Conservation (phyloP, 73 alveolate genomes). For the Tetrahymena borealis region DNA sequence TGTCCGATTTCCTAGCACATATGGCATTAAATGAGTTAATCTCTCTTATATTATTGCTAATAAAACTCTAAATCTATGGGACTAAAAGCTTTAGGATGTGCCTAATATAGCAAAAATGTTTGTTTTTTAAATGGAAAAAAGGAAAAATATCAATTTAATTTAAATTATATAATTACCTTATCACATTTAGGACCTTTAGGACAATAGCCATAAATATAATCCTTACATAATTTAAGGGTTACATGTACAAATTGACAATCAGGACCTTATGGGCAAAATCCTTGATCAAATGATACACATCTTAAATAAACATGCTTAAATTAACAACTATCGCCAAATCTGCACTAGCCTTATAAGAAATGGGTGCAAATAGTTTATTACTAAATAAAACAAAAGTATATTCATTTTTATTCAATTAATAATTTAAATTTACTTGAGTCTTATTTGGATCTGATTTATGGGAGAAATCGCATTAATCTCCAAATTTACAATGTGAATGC, state of each 20-base stretch:
- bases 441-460: not conserved
- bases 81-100: not conserved
- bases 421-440: not conserved
- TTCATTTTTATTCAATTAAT: not conserved
- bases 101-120: not conserved
- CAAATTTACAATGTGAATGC: not conserved
- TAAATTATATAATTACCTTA: not conserved
- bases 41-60: not conserved
- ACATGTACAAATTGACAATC: not conserved
- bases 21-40: not conserved
- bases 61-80: not conserved
- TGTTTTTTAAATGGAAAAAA: no score
- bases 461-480: not conserved
- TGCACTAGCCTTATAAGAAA: not conserved
- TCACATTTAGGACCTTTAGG: not conserved
- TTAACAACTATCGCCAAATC: not conserved
- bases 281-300: not conserved
- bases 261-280: not conserved
- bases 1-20: not conserved
- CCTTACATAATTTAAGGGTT: not conserved
- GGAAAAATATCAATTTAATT: no score
- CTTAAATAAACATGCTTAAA: not conserved
- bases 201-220: not conserved
- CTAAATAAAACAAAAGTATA: not conserved
- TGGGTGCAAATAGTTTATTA: not conserved